Base-by-base conservation (phyloP, 2,329 filamentous ascomycete genomes). In the Onygena corvina region DNA sequence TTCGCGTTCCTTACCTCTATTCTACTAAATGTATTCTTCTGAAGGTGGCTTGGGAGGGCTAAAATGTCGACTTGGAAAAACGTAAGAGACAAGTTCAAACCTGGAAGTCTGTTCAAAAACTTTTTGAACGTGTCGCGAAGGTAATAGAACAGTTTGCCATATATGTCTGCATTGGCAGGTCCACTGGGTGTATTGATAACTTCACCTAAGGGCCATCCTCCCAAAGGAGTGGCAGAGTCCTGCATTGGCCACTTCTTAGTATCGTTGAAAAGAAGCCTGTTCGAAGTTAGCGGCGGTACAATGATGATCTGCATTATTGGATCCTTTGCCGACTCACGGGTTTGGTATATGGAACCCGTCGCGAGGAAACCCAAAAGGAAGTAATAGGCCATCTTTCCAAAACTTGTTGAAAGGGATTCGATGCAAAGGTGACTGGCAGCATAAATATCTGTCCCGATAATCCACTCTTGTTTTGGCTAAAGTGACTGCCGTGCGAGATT, bases 61-160 rank as follows among this genome's bases (percentile, higher is more conserved):
- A 4, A 9, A 2, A 57, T 61, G 44, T 67, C 53, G 1, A 60
- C 40, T 16, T 61, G 54, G 45, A 57, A 57, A 1, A 70, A 46
- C 7, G 57, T 42, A 47, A 71, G 65, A 0, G 46, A 29, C 6
- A 63, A 47, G 0, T 56, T 51, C 4, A 48, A 14, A 11, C 36
- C 53, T 1, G 49, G 27, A 3, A 69, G 14, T 4, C 57, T 58
- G 1, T 48, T 33, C 36, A 59, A 62, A 50, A 71, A 71, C 1
- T 50, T 29, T 0, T 53, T 12, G 1, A 71, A 47, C 3, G 59
- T n/a, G 9, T 58, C 48, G 1, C 54, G 55, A 5, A 73, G 29
- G 49, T 62, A 61, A 42, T 61, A 58, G 54, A 59, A 69, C 0
- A 73, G 56, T 12, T 61, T 60, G 14, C 69, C 69, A 46, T 71